These are phyloP conservation scores for Lyophyllum semitale DNA, from an alignment of 768 basidiomycete species.

Conservation along the genomic window DNA sequence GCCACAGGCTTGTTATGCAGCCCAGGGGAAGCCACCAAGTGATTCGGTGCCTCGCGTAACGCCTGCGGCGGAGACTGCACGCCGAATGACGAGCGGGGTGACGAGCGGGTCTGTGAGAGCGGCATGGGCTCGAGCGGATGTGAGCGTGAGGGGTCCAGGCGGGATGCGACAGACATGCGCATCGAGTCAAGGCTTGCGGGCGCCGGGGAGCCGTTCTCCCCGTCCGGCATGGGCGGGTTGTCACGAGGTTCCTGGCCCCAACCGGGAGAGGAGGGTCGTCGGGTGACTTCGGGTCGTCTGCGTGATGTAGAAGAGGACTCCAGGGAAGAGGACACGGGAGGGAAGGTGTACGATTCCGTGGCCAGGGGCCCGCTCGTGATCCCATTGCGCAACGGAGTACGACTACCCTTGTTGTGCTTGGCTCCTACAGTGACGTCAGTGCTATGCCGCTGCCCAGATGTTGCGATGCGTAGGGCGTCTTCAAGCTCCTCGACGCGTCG, in stretches of 20 bases:
- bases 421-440: slow-evolving; percentile 20
- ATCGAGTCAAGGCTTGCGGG: slow-evolving; percentile 45
- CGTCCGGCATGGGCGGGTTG: slow-evolving; percentile 32
- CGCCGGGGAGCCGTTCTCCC: slow-evolving; percentile 46
- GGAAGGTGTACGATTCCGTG: slow-evolving; percentile 48
- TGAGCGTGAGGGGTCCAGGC: slow-evolving; percentile 45
- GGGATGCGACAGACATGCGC: slow-evolving; percentile 48
- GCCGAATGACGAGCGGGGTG: slow-evolving; percentile 22
- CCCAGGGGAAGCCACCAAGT: slow-evolving; percentile 18
- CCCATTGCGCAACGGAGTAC: slow-evolving; percentile 40
- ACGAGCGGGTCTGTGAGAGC: slow-evolving; percentile 13
- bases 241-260: slow-evolving; percentile 40
- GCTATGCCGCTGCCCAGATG: slow-evolving; percentile 26
- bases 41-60: slow-evolving; percentile 31
- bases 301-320: slow-evolving; percentile 23
- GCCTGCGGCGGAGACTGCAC: slow-evolving; percentile 35
- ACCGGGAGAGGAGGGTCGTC: slow-evolving; percentile 42
- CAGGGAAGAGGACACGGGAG: slow-evolving; percentile 25
- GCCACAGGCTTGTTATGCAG: slow-evolving; percentile 20
- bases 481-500: slow-evolving; percentile 73
- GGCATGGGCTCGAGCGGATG: slow-evolving; percentile 29
- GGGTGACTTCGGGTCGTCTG: slow-evolving; percentile 32
- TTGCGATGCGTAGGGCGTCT: slow-evolving; percentile 39
- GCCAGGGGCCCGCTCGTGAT: slow-evolving; percentile 27
- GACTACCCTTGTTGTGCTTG: slow-evolving; percentile 29